Evolutionary conservation across 2,329 filamentous ascomycete species (phyloP).

Genomic region (Boeremia lycopersici): DNA sequence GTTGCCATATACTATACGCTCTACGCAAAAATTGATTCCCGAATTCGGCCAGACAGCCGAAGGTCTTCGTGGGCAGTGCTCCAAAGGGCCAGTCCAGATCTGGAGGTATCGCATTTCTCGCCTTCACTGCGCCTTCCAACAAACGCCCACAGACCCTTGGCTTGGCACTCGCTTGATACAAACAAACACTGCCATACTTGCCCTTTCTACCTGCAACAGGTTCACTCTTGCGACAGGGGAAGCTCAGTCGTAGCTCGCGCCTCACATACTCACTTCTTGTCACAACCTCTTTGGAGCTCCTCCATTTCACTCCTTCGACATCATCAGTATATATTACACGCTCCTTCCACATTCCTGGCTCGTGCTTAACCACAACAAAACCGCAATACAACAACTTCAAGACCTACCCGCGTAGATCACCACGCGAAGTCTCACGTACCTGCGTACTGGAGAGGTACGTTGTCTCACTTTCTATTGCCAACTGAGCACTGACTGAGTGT

Average conservation of each 20-base stretch:
- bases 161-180: conserved; percentile 33
- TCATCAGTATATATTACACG: conserved; percentile 27
- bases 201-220: conserved; percentile 15
- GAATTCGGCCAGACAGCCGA: conserved; percentile 3
- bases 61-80: conserved; percentile 5
- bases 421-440: conserved; percentile 9
- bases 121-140: conserved; percentile 28
- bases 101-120: conserved; percentile 21
- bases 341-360: conserved; percentile 26
- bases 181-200: conserved; percentile 21
- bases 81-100: conserved; percentile 9
- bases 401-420: not conserved
- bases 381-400: conserved; percentile 4
- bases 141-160: conserved; percentile 22
- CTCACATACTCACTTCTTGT: conserved; percentile 20
- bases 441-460: conserved; percentile 14
- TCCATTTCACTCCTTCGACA: conserved; percentile 45
- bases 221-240: conserved; percentile 21
- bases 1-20: conserved; percentile 4
- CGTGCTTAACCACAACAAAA: conserved; percentile 18
- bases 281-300: conserved; percentile 33
- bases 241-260: conserved; percentile 15
- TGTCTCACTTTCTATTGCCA: not conserved
- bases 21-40: conserved; percentile 2
- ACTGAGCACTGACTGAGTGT: conserved; percentile 16